Evolutionary conservation across 108 stramenopile species (phyloP), one percentile per base, ranked within the genome.

Genomic region (Conticribra weissflogii): DNA sequence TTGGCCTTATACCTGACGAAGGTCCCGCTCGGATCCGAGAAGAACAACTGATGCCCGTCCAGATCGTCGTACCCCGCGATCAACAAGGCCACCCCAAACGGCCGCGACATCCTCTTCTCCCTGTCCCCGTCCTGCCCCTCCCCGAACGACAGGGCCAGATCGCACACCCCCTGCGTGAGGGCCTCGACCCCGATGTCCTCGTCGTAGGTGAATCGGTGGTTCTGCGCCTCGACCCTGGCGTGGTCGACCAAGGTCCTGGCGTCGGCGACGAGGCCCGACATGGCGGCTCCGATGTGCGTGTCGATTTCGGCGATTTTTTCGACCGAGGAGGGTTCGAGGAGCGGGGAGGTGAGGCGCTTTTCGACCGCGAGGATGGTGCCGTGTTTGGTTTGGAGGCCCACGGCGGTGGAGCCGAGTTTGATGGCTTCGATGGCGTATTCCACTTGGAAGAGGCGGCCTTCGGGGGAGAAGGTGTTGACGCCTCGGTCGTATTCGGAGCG

Each of bases 391-490:
- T 97, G 88, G 28, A 99, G 74, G 8, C 99, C 99, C 36, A 99
- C 88, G 3, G 98, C 97, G 7, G 97, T 98, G 46, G 98, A 98
- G 22, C 99, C 99, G 1, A 99, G 83, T 73, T 92, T 93, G 82
- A 96, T 97, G 49, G 97, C 98, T 81, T 98, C 97, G 66, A 99
- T 98, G 41, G 99, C 98, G 71, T 99, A 99, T 83, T 99, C 99
- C 14, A 96, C 97, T 76, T 99, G 97, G 81, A 98, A 99, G 46
- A 99, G 86, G 52, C 99, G 97, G 47, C 99, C 99, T 81, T 99
- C 98, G 30, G 99, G 99, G 54, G 94, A 96, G 80, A 99, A 99
- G 22, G 99, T 99, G 83, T 98, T 98, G 21, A 99, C 99, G 33
- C 99, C 99, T 24, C 99, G 89, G 76, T 99, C 99, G 71, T 99